Evolutionary conservation across 2,329 filamentous ascomycete species (phyloP).

Genomic region (Xylariaceae sp.): DNA sequence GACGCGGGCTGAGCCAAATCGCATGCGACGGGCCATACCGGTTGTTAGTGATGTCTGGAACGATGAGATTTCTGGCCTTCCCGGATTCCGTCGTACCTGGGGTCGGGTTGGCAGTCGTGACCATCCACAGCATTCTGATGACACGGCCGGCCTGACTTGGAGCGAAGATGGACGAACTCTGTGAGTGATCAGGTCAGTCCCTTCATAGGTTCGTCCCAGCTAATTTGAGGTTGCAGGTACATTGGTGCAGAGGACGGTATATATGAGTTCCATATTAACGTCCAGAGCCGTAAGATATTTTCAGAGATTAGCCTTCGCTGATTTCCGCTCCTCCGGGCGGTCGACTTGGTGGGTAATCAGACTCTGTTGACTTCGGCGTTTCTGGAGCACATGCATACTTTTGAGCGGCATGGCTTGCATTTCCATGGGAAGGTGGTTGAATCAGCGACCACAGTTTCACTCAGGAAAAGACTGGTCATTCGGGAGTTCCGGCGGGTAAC

Average conservation of each 20-base stretch:
- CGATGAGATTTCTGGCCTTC: slow-evolving; percentile 23
- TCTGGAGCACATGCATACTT: not conserved
- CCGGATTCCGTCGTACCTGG: slow-evolving; percentile 21
- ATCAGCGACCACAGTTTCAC: too few relatives aligned
- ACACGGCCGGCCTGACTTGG: slow-evolving; percentile 60
- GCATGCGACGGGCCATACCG: slow-evolving; percentile 24
- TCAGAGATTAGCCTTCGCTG: slow-evolving; percentile 52
- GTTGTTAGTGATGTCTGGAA: slow-evolving; percentile 29
- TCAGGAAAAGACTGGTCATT: not conserved
- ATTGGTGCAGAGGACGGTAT: slow-evolving; percentile 68
- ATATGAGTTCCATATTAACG: slow-evolving; percentile 67
- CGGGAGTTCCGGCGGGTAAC: not conserved
- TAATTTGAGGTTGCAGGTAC: slow-evolving; percentile 39
- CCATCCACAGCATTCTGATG: slow-evolving; percentile 45
- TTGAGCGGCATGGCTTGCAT: too few relatives aligned
- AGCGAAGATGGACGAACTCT: slow-evolving; percentile 55
- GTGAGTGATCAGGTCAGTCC: slow-evolving; percentile 39
- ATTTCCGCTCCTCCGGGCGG: too few relatives aligned
- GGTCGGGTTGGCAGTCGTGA: slow-evolving; percentile 28
- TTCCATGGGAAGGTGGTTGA: too few relatives aligned
- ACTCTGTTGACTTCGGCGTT: not conserved
- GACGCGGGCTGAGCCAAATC: slow-evolving; percentile 23
- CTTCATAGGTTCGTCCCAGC: slow-evolving; percentile 5
- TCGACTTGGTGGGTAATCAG: not conserved
- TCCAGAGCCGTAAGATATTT: slow-evolving; percentile 55